phyloP scores from a whole-genome alignment of 768 basidiomycete genomes.

The Serendipita sp. region DNA sequence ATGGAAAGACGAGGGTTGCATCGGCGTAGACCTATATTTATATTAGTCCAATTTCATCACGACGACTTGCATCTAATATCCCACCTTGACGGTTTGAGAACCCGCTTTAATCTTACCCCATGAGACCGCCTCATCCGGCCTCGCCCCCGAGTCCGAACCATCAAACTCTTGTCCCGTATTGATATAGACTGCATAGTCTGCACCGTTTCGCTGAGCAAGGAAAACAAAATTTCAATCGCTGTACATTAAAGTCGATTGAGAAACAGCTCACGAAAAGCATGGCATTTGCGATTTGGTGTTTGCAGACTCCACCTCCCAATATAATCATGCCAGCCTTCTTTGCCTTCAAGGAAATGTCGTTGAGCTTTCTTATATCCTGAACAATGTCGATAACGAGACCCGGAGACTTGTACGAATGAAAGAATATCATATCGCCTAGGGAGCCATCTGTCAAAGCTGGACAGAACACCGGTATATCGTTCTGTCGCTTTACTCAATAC shows the following conservation, averaged over 20 bases:
- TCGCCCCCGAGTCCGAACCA: conserved; percentile 91
- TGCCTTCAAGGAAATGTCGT: conserved; percentile 75
- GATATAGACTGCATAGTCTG: conserved; percentile 93
- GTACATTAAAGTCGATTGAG: not conserved
- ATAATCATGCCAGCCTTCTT: conserved; percentile 97
- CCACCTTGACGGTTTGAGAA: conserved; percentile 67
- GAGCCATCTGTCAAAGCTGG: conserved; percentile 97
- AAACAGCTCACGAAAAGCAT: conserved; percentile 74
- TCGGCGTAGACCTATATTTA: conserved; percentile 64
- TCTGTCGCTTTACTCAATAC: conserved; percentile 32
- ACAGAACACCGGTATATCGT: conserved; percentile 96
- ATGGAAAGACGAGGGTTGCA: conserved; percentile 88
- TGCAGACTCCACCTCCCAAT: conserved; percentile 94
- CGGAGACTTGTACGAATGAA: conserved; percentile 83
- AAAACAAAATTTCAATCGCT: not conserved
- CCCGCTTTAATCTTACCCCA: conserved; percentile 96
- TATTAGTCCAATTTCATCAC: conserved; percentile 5
- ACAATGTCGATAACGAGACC: conserved; percentile 87
- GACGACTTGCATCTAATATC: not conserved
- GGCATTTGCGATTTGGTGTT: conserved; percentile 99
- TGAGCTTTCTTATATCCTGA: conserved; percentile 77
- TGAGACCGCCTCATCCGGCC: conserved; percentile 93
- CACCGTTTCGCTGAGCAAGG: conserved; percentile 70
- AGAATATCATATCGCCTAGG: conserved; percentile 97
- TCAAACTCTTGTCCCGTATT: conserved; percentile 99